Conservation (phyloP, 2,329 filamentous ascomycete species). For the Huntiella decipiens region DNA sequence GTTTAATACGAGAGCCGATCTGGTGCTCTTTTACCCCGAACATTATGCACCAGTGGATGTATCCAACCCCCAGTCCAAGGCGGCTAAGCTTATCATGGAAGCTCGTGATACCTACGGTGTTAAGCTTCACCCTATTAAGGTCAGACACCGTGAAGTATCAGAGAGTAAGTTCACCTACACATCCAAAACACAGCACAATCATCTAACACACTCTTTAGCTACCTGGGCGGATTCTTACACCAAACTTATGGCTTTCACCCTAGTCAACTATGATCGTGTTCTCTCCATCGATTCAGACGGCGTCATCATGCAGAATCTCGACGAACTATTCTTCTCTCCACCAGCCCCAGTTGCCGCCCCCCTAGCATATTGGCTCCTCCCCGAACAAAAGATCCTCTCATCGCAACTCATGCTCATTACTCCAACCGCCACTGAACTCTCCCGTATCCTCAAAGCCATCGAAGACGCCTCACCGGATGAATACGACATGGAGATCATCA, state of each 20-base stretch:
- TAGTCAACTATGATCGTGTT: slow-evolving; percentile 35
- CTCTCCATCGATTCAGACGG: slow-evolving; percentile 42
- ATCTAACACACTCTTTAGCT: slow-evolving; percentile 14
- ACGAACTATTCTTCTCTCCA: slow-evolving; percentile 53
- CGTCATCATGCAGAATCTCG: slow-evolving; percentile 42
- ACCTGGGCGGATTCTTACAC: slow-evolving; percentile 47
- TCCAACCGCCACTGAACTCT: slow-evolving; percentile 34
- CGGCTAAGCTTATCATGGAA: slow-evolving; percentile 21
- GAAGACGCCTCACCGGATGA: slow-evolving; percentile 15
- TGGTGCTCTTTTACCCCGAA: slow-evolving; percentile 28
- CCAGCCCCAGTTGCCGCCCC: slow-evolving; percentile 44
- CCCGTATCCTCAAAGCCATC: slow-evolving; percentile 17
- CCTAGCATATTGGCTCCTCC: slow-evolving; percentile 50
- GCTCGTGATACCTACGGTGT: slow-evolving; percentile 27
- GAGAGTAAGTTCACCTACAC: slow-evolving; percentile 19
- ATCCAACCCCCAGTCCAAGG: slow-evolving; percentile 15
- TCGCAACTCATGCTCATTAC: slow-evolving; percentile 43
- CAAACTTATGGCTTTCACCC: slow-evolving; percentile 50
- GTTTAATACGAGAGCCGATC: slow-evolving; percentile 24
- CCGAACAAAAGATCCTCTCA: slow-evolving; percentile 32
- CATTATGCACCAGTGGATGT: slow-evolving; percentile 17
- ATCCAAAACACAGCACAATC: background rate
- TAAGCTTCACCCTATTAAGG: slow-evolving; percentile 24
- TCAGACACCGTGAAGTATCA: slow-evolving; percentile 18
- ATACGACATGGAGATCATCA: slow-evolving; percentile 51